These are phyloP conservation scores for Davidsoniella australis DNA, from an alignment of 2,329 filamentous ascomycete genomes.

Conservation along the genomic window DNA sequence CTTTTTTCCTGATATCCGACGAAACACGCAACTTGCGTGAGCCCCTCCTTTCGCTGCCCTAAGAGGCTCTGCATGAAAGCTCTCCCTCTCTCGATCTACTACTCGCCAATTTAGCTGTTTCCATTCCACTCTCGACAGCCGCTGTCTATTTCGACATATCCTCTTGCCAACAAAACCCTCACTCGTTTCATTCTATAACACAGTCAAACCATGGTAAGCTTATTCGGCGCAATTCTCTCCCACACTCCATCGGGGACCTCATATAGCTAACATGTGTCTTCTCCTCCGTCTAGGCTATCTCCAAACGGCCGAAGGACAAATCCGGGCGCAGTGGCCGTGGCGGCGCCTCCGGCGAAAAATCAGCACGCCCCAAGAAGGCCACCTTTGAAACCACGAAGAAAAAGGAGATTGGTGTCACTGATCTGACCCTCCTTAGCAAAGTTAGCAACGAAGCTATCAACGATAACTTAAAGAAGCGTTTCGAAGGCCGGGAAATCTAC, in stretches of 20 bases:
- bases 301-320: slow-evolving; percentile 32
- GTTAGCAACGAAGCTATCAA: slow-evolving; percentile 99
- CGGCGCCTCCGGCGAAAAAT: slow-evolving; percentile 23
- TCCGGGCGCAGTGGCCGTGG: slow-evolving; percentile 20
- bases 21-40: no score
- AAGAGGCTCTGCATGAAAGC: no score
- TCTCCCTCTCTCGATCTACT: no score
- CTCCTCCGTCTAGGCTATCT: slow-evolving; percentile 25
- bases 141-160: neutral
- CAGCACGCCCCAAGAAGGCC: slow-evolving; percentile 71
- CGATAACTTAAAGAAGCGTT: slow-evolving; percentile 95
- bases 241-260: no score
- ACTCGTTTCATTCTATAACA: neutral
- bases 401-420: slow-evolving; percentile 97
- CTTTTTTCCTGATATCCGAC: no score
- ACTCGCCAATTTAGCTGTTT: neutral
- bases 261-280: neutral
- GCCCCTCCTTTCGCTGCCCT: no score
- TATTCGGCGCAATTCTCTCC: no score
- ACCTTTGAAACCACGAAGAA: slow-evolving; percentile 94
- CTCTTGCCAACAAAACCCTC: neutral
- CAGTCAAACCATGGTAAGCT: no score
- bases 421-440: slow-evolving; percentile 93
- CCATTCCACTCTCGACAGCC: neutral
- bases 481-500: slow-evolving; percentile 95